A percentile compares a stretch with the other conserved stretches of the same genome.
Evolutionary conservation across 805 yeast species (phyloP).

Genomic region (Myxozyma vanderwaltii): DNA sequence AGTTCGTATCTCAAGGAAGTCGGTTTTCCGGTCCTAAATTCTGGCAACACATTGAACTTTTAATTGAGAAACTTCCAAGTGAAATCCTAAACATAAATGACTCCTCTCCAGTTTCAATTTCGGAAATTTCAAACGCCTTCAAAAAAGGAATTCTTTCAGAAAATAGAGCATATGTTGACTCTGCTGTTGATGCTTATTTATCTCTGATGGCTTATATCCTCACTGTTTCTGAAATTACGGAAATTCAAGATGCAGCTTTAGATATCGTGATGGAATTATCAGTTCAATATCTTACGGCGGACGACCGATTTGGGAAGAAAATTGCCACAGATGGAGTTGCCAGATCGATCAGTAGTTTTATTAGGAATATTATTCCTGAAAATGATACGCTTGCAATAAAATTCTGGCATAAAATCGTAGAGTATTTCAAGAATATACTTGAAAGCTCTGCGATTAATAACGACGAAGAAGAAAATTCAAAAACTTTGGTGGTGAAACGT

Average conservation of each 20-base stretch:
- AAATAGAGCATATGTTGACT: conserved; percentile 12
- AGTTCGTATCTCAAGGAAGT: conserved; percentile 29
- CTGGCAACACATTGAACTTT: conserved; percentile 21
- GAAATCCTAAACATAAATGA: conserved; percentile 13
- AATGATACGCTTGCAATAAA: conserved; percentile 14
- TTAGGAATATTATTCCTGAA: conserved; percentile 14
- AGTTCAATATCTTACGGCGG: conserved; percentile 1
- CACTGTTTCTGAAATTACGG: conserved; percentile 15
- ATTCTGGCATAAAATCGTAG: conserved; percentile 12
- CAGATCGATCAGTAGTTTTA: conserved; percentile 7
- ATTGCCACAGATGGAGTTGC: conserved; percentile 20
- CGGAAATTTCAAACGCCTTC: conserved; percentile 9
- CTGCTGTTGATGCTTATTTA: conserved; percentile 26
- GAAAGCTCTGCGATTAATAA: not conserved
- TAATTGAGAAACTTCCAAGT: conserved; percentile 22
- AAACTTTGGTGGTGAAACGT: not conserved
- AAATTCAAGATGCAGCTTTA: conserved; percentile 6
- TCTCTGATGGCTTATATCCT: conserved; percentile 22
- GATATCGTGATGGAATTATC: conserved; percentile 1
- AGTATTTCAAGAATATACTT: not conserved
- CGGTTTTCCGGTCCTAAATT: conserved; percentile 19
- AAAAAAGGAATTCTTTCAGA: conserved; percentile 17
- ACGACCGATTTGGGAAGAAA: conserved; percentile 12
- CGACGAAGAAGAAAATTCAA: not conserved
- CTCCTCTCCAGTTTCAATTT: not conserved